These are phyloP conservation scores for Aureobasidium sp. DNA, from an alignment of 2,329 filamentous ascomycete genomes.

Conservation along the genomic window DNA sequence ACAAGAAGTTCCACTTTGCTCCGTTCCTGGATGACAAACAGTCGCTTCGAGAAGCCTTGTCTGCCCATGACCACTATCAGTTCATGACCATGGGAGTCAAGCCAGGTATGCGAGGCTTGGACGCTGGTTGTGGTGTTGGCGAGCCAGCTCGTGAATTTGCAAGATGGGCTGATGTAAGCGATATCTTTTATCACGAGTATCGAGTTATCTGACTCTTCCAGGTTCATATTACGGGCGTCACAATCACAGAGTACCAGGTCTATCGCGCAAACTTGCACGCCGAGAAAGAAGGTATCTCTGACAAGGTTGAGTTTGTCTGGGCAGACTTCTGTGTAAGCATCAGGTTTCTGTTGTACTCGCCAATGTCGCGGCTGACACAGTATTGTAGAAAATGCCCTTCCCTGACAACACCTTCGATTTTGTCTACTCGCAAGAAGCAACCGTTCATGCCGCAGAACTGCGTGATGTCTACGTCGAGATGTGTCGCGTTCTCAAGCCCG, in stretches of 20 bases:
- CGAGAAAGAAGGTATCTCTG: conserved; percentile 65
- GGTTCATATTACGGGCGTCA: conserved; percentile 73
- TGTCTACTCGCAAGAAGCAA: conserved; percentile 95
- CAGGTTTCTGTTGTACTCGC: background rate
- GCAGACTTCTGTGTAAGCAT: background rate
- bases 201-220: too few relatives aligned
- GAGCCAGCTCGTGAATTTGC: conserved; percentile 91
- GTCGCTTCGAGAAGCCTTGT: conserved; percentile 78
- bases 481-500: conserved; percentile 92
- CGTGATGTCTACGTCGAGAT: conserved; percentile 92
- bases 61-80: conserved; percentile 95
- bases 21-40: conserved; percentile 79
- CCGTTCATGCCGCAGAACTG: conserved; percentile 83
- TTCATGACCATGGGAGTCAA: conserved; percentile 80
- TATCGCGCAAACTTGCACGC: conserved; percentile 81
- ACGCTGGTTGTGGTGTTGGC: conserved; percentile 94
- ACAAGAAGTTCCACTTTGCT: conserved; percentile 94
- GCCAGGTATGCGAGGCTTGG: conserved; percentile 79
- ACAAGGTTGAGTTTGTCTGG: conserved; percentile 76
- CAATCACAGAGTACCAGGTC: conserved; percentile 99
- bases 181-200: too few relatives aligned
- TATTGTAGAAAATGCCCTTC: conserved; percentile 76
- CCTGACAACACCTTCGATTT: conserved; percentile 86
- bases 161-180: conserved; percentile 70
- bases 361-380: background rate